phyloP scores from a whole-genome alignment of 169 alveolate species.

The Plasmodium coatneyi region DNA sequence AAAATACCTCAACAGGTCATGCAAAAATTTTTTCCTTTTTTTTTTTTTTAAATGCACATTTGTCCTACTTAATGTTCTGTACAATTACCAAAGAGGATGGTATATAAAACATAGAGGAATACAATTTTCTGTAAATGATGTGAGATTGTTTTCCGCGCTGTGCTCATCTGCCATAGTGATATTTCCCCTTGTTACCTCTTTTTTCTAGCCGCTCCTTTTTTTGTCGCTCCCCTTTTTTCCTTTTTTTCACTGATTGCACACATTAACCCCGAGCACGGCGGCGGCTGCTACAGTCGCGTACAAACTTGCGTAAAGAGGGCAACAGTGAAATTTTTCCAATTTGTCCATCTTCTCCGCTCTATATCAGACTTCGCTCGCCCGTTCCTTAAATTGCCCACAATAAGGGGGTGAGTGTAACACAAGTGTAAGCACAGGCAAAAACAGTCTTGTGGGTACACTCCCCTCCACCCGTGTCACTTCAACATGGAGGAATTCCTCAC shows the following conservation, averaged over 20 bases:
- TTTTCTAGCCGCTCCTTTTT: background rate
- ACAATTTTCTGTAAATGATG: too few relatives aligned
- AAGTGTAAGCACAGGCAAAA: background rate
- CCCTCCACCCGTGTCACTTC: background rate
- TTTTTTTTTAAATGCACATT: background rate
- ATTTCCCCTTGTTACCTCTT: too few relatives aligned
- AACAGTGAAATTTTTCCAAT: background rate
- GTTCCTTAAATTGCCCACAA: background rate
- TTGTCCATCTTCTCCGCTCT: background rate
- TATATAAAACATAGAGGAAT: background rate
- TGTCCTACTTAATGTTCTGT: background rate
- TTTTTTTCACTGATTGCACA: background rate
- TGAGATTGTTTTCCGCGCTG: background rate
- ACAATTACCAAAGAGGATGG: background rate
- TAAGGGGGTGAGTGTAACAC: background rate
- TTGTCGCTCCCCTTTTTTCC: background rate
- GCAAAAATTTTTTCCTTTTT: background rate
- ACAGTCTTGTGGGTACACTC: background rate
- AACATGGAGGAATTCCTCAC: constrained; percentile 56
- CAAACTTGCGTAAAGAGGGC: background rate
- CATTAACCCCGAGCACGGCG: background rate
- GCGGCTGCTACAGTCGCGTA: background rate
- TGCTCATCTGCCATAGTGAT: background rate
- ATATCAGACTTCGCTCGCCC: background rate
- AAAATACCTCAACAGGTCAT: background rate